Conservation (phyloP, 306 rosid genomes). For the Malus fusca region DNA sequence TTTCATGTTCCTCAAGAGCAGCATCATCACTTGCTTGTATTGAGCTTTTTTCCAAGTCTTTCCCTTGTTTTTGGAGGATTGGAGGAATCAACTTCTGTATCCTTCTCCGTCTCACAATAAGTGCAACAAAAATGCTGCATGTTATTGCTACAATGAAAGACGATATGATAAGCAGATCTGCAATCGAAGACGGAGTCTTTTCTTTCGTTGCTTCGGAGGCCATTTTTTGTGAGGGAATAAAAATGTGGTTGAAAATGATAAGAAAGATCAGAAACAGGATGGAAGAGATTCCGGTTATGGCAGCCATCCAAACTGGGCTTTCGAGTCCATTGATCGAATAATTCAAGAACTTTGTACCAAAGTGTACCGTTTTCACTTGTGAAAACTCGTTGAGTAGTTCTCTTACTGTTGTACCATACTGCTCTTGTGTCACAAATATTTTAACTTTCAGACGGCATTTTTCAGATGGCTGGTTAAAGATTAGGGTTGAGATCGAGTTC, state of each 20-base stretch:
- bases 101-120: slow-evolving; percentile 55
- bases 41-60: slow-evolving; percentile 33
- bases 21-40: slow-evolving; percentile 30
- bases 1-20: slow-evolving; percentile 60
- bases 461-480: slow-evolving; percentile 36
- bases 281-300: slow-evolving; percentile 49
- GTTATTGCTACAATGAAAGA: slow-evolving; percentile 43
- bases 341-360: slow-evolving; percentile 33
- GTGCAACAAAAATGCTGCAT: slow-evolving; percentile 37
- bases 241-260: slow-evolving; percentile 43
- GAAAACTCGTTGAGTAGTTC: slow-evolving; percentile 36
- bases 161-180: slow-evolving; percentile 54
- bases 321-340: slow-evolving; percentile 54
- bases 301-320: slow-evolving; percentile 55
- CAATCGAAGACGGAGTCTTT: slow-evolving; percentile 52
- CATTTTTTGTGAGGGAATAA: slow-evolving; percentile 35
- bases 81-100: slow-evolving; percentile 42
- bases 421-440: slow-evolving; percentile 75
- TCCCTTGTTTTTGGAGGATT: slow-evolving; percentile 20
- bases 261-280: slow-evolving; percentile 41
- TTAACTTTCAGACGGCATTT: slow-evolving; percentile 39
- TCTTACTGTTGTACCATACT: slow-evolving; percentile 26
- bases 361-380: slow-evolving; percentile 39
- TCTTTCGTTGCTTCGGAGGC: slow-evolving; percentile 38
- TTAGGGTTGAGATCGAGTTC: slow-evolving; percentile 50